A percentile compares a stretch with the other conserved stretches of the same genome.
Conservation (phyloP, 2,329 filamentous ascomycete genomes). For the Colletotrichum chlorophyti region DNA sequence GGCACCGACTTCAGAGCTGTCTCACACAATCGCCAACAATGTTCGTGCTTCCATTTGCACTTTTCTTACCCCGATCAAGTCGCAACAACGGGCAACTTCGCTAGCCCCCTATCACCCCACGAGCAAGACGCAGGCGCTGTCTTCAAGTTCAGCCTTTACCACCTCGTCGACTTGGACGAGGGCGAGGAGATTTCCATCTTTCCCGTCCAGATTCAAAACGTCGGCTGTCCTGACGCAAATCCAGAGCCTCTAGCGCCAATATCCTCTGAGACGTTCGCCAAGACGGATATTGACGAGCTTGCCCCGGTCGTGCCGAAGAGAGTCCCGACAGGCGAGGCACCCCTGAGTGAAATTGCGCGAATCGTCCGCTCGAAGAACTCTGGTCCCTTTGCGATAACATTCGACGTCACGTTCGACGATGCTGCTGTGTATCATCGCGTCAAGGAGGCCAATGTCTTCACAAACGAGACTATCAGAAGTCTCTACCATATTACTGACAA, state of each 20-base stretch:
- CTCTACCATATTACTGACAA: slow-evolving; percentile 37
- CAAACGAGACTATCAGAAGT: slow-evolving; percentile 39
- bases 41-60: slow-evolving; percentile 45
- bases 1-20: slow-evolving; percentile 51
- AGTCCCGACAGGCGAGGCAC: neutral
- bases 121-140: slow-evolving; percentile 41
- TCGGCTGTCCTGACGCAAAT: neutral
- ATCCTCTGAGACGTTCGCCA: neutral
- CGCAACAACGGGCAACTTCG: slow-evolving; percentile 59
- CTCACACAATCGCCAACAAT: slow-evolving; percentile 42
- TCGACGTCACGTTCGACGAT: slow-evolving; percentile 56
- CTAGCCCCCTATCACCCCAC: slow-evolving; percentile 25
- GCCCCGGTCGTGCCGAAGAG: neutral
- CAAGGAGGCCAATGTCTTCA: slow-evolving; percentile 44
- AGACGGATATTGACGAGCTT: neutral
- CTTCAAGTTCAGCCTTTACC: slow-evolving; percentile 56
- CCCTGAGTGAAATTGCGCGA: slow-evolving; percentile 42
- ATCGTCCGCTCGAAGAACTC: slow-evolving; percentile 58
- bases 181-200: slow-evolving; percentile 33
- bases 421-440: slow-evolving; percentile 42
- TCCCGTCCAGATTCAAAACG: neutral
- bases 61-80: slow-evolving; percentile 55
- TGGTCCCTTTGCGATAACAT: slow-evolving; percentile 58
- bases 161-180: slow-evolving; percentile 50
- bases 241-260: neutral